Evolutionary conservation across 2,329 filamentous ascomycete species (phyloP).

Genomic region (Aspergillus quadrilineatus): DNA sequence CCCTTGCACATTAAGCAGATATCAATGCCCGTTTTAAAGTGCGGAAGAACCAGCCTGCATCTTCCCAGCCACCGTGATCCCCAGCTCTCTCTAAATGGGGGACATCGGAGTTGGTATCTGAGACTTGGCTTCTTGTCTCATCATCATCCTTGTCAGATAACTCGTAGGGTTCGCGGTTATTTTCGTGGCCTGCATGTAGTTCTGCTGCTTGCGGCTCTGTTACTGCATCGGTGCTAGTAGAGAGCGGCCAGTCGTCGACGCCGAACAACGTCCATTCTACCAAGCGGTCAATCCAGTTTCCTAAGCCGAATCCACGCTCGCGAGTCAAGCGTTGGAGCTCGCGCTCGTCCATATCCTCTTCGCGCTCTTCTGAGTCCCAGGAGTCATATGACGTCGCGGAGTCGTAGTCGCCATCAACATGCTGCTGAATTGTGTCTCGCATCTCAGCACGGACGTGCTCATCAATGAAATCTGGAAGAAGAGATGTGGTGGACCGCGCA

Average conservation of each 20-base stretch:
- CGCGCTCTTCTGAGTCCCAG: conserved; percentile 22
- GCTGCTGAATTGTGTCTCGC: conserved; percentile 29
- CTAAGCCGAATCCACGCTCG: conserved; percentile 55
- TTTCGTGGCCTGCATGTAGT: background rate
- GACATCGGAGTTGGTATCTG: conserved; percentile 29
- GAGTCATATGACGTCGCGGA: conserved; percentile 14
- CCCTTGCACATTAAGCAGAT: background rate
- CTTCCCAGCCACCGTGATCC: conserved; percentile 54
- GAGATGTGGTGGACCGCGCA: conserved; percentile 11
- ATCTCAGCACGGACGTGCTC: conserved; percentile 42
- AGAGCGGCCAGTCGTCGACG: conserved; percentile 47
- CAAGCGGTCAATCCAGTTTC: conserved; percentile 57
- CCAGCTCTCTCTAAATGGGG: conserved; percentile 35
- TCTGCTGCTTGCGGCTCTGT: background rate
- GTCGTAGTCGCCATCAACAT: conserved; percentile 18
- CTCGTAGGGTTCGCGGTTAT: conserved; percentile 12
- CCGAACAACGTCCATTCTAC: conserved; percentile 59
- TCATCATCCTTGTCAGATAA: conserved; percentile 19
- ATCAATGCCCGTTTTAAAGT: conserved; percentile 46
- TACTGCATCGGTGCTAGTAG: conserved; percentile 4
- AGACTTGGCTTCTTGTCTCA: background rate
- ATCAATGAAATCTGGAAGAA: conserved; percentile 54
- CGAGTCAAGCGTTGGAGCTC: conserved; percentile 54
- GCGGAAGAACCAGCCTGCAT: conserved; percentile 59
- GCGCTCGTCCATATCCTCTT: conserved; percentile 50